Conservation (phyloP, 805 yeast species). For the Starmerella potacharoeniae region DNA sequence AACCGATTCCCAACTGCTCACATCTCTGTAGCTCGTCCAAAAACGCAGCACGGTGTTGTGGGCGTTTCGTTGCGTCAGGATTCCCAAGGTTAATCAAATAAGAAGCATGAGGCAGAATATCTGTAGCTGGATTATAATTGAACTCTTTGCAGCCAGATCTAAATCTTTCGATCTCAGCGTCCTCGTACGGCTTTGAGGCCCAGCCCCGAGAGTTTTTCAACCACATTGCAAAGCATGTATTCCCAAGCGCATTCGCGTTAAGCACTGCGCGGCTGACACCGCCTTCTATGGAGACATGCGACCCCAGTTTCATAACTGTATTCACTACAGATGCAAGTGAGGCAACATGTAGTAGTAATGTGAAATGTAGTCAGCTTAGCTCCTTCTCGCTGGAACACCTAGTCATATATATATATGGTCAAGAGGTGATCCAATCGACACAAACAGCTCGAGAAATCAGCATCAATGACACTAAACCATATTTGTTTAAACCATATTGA, state of each 20-base stretch:
- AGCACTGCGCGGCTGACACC: conserved; percentile 60
- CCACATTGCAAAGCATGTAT: conserved; percentile 82
- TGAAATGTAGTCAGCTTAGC: no score
- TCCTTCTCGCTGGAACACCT: no score
- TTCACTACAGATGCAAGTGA: background rate
- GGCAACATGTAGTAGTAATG: no score
- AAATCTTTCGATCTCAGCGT: conserved; percentile 58
- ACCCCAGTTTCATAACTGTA: conserved; percentile 45
- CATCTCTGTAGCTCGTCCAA: conserved; percentile 81
- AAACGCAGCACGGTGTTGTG: conserved; percentile 63
- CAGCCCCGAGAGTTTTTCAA: conserved; percentile 83
- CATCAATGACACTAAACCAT: no score
- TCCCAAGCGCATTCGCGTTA: conserved; percentile 46
- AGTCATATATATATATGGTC: no score
- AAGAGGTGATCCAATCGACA: no score
- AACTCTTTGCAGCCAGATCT: conserved; percentile 47
- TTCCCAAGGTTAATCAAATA: conserved; percentile 87
- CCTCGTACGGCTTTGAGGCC: conserved; percentile 68
- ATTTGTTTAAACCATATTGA: no score
- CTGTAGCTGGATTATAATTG: conserved; percentile 40
- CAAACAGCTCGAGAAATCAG: no score
- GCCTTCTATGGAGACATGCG: conserved; percentile 77
- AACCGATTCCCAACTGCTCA: conserved; percentile 71
- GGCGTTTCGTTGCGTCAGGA: conserved; percentile 71
- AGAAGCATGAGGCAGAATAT: conserved; percentile 87